Base-by-base conservation (phyloP, 2,329 filamentous ascomycete genomes). In the Amauroascus verrucosus region DNA sequence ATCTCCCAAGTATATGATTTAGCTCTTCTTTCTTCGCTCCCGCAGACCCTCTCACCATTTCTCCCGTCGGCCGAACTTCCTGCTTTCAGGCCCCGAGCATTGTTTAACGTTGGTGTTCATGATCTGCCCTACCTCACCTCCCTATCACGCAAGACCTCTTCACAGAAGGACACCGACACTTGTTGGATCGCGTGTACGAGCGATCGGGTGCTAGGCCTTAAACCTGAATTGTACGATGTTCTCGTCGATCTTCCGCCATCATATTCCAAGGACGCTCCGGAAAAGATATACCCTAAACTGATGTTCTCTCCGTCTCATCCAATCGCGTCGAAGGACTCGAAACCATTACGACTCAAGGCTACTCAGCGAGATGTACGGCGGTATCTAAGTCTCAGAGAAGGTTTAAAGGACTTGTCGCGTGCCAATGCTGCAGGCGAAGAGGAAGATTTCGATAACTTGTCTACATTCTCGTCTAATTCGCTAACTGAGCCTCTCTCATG, bases 151-250 rank as follows among this genome's bases (percentile, higher is more conserved):
- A 64, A 67, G 63, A 58, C 44, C 64, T 67, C 32, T 63, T 62
- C 40, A 66, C 71, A 41, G 44, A 60, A 54, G 66, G 40, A 65
- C 67, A 68, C 70, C 33, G 77, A 80, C 40, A 65, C 70, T 22
- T 86, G 89, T 37, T 98, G 90, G 89, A 84, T 95, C 55, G 93
- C 91, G 11, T 96, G 90, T 68, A 96, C 91, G 2, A 97, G 91
- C 1, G 93, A 98, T 70, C 91, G 86, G 64, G 93, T 98, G 55
- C 77, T 98, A 13, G 83, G 82, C 45, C 85, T 88, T 69, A 97
- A 97, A 72, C 80, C 83, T 48, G 80, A 85, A 1, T 79, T 98
- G 1, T 97, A 89, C 76, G 93, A 98, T 65, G 77, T 96, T 61
- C 78, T 96, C 37, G 84, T 97, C 56, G 88, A 87, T 51, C 79